Evolutionary conservation across 148 eudicot genomes (phyloP), one percentile per base, ranked within the genome.

Genomic region (Polygonum maritimum): DNA sequence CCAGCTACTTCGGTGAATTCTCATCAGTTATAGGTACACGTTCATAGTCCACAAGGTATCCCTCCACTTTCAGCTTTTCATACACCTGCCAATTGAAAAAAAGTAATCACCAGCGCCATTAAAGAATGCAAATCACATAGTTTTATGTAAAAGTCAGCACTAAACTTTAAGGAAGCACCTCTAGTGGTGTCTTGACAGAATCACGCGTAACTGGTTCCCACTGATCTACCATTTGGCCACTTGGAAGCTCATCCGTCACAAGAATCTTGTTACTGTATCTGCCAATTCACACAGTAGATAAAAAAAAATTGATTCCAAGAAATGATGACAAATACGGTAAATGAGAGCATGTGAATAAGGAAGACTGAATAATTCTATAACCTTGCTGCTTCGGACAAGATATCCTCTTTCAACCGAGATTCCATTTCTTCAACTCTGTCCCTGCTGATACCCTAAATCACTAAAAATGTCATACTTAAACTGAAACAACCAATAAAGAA

Each of bases 201-300:
- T 91, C 89, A 65, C 71, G 81, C 76, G 93, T 86, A 76, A 94
- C 93, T 35, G 90, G 93, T 82, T 94, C 98, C 98, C 98, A 94
- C 85, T 94, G 98, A 83, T 94, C 98, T 78, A 94, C 98, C 98
- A 94, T 94, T 80, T 94, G 98, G 77, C 98, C 98, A 85, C 90
- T 97, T 49, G 98, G 98, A 41, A 94, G 87, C 81, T 94, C 98
- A 86, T 94, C 98, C 74, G 98, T 94, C 19, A 94, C 98, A 74
- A 94, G 97, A 85, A 90, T 88, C 84, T 88, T 94, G 83, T 87
- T 87, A 79, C 91, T 93, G 76, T 89, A 94, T 84, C 98, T 94
- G 84, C 79, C 31, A 78, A 71, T 76, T 79, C 74, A 80, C 73
- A 76, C 55, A 57, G 44, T 67, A 54, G 67, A 57, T 67, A n/a